Conservation (phyloP, 345 rosid genomes). For the Linum lewisii region DNA sequence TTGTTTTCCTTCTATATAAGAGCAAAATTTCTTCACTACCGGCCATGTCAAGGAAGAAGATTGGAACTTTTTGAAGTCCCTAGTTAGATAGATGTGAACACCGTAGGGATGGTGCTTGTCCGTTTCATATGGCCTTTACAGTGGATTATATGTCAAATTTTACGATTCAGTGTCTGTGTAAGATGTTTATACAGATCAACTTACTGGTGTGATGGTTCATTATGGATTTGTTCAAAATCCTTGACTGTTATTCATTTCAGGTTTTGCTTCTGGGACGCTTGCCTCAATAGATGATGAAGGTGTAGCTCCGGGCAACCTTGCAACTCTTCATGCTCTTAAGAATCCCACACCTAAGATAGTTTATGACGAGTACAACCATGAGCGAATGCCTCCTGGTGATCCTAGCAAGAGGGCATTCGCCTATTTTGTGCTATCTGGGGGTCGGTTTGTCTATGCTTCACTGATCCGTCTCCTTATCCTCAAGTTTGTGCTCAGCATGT, state of each 20-base stretch:
- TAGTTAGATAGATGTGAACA: too few species aligned
- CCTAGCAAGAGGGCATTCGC: neutral
- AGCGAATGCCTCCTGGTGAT: neutral
- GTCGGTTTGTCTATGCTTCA: neutral
- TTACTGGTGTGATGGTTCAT: neutral
- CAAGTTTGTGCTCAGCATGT: conserved; percentile 1
- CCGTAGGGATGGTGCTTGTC: too few species aligned
- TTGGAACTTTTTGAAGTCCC: too few species aligned
- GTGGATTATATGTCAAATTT: too few species aligned
- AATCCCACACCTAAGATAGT: neutral
- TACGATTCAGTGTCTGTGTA: too few species aligned
- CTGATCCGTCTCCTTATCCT: neutral
- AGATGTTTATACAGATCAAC: too few species aligned
- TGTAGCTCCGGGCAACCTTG: neutral
- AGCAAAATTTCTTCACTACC: too few species aligned
- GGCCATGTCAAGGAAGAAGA: too few species aligned
- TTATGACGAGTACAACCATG: neutral
- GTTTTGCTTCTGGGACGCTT: neutral
- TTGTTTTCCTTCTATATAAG: too few species aligned
- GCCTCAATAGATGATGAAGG: neutral
- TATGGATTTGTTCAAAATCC: neutral
- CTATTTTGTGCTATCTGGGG: neutral
- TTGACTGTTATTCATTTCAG: neutral
- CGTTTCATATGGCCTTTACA: too few species aligned
- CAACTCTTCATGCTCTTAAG: neutral